Conservation (phyloP, 768 basidiomycete genomes). For the Phanerodontia chrysosporium region DNA sequence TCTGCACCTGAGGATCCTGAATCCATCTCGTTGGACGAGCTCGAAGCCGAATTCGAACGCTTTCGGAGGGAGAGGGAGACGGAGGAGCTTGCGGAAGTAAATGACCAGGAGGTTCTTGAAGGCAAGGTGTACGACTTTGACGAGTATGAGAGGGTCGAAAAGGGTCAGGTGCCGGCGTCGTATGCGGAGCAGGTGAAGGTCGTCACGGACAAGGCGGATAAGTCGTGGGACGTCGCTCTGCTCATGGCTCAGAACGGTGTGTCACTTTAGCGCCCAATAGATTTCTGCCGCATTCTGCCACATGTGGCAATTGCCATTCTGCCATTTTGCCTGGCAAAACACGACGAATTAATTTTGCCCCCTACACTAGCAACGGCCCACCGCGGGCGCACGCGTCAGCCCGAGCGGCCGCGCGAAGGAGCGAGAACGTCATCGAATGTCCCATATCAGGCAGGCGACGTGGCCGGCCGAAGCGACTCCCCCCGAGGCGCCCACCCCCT, state of each 20-base stretch:
- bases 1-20: not conserved
- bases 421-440: conserved; percentile 1
- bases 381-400: no score
- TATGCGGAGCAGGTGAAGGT: not conserved
- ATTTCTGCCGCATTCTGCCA: not conserved
- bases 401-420: not conserved
- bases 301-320: not conserved
- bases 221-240: not conserved
- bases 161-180: not conserved
- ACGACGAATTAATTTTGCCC: not conserved
- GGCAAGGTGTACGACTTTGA: not conserved
- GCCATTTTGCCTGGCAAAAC: not conserved
- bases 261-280: not conserved
- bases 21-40: not conserved
- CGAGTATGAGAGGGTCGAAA: not conserved
- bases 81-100: not conserved
- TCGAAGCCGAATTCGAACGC: not conserved
- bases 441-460: not conserved
- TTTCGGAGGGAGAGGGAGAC: not conserved
- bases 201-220: not conserved
- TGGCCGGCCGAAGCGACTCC: not conserved
- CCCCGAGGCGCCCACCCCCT: conserved; percentile 1
- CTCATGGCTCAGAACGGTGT: not conserved
- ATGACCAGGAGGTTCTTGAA: not conserved
- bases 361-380: no score